Evolutionary conservation across 495 filamentous ascomycete species (phyloP), one percentile per base, ranked within the genome.

Genomic region (Neurospora tetrasperma): DNA sequence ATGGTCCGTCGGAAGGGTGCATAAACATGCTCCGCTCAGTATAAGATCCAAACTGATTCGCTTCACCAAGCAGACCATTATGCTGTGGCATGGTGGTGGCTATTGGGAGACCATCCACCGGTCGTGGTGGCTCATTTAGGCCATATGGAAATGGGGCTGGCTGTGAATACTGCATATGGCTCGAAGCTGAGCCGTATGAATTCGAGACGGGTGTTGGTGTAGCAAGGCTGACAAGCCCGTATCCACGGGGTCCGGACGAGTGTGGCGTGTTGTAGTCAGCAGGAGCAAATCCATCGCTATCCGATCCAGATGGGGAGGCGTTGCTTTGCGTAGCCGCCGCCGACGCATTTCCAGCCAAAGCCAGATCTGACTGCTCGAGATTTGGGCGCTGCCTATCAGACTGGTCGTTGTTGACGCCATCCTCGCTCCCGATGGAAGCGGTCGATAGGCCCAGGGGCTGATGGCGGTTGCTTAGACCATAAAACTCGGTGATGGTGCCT

Each of bases 401-500:
- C 35, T 70, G 74, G 1, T 79, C 77, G 35, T 76, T 76, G 23
- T 81, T 75, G 23, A 76, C 76, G 70, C 48, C 70, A 71, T 73
- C 76, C 27, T 74, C 70, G 14, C 77, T 69, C 38, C 80, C 80
- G 71, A 83, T 82, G 2, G 72, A 27, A 71, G 81, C 82, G 7
- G 81, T 81, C 4, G 83, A 84, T 66, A 82, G 76, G 42, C 80
- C 77, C 16, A 75, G 73, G 12, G 76, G 77, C 54, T 78, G 81
- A 62, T 75, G 71, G 71, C 75, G 82, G 69, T 78, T 78, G 70
- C 75, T 78, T 41, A 80, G 74, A 14, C 75, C 75, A 35, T 78
- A 75, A 23, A 78, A 77, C 54, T 84, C 83, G 74, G 72, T 73
- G 42, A 70, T 71, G 2, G 69, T n/a, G 27, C 54, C 72, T 12